Conservation (phyloP, 108 stramenopile species). For the Nitzschia sp. region DNA sequence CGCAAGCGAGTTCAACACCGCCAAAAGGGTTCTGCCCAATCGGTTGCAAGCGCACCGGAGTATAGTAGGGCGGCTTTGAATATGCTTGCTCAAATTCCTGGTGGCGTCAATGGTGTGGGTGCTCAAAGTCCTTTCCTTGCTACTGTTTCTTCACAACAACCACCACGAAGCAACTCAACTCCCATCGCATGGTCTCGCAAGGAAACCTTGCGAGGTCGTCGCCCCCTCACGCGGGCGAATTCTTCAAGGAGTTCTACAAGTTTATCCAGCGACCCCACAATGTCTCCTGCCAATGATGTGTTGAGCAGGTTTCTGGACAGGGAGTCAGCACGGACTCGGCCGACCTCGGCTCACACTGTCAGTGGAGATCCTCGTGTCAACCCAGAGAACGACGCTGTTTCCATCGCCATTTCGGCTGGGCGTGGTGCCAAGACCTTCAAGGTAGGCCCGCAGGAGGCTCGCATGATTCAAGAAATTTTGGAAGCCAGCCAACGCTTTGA, state of each 20-base stretch:
- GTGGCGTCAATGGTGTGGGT: background rate
- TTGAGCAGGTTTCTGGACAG: conserved; percentile 12
- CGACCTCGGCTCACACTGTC: conserved; percentile 10
- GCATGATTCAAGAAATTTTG: conserved; percentile 16
- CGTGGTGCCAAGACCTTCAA: conserved; percentile 8
- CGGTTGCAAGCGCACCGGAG: background rate
- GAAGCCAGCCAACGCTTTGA: background rate
- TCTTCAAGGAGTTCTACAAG: background rate
- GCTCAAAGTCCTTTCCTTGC: background rate
- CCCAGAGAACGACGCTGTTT: background rate
- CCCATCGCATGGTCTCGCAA: conserved; percentile 6
- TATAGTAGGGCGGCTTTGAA: background rate
- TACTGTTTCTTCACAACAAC: background rate
- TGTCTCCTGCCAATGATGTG: background rate
- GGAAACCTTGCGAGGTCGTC: background rate
- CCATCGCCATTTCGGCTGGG: conserved; percentile 1
- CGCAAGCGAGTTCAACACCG: background rate
- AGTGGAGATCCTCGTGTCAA: conserved; percentile 17
- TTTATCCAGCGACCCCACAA: too few species aligned
- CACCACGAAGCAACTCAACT: background rate
- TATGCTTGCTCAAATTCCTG: background rate
- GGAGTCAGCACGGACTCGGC: background rate
- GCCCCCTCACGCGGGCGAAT: background rate
- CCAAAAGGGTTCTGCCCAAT: background rate
- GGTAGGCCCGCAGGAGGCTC: conserved; percentile 6